These are phyloP conservation scores for Nemania bipapillata DNA, from an alignment of 2,329 filamentous ascomycete species.

Conservation along the genomic window DNA sequence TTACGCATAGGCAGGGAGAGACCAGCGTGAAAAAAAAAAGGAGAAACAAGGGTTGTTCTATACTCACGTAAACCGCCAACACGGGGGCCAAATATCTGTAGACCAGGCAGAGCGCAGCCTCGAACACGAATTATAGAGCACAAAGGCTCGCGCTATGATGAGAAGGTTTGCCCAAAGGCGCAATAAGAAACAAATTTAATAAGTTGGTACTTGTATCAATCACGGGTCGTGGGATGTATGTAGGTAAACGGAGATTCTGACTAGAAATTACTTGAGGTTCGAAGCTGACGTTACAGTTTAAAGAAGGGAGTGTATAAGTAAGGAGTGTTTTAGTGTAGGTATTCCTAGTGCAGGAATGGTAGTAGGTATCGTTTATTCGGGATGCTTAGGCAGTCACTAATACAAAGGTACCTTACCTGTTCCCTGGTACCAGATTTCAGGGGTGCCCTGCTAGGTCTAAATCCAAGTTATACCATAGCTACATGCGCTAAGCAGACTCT, in stretches of 20 bases:
- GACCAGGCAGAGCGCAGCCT: conserved; percentile 30
- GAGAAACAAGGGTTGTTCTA: not conserved
- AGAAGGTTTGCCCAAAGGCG: conserved; percentile 11
- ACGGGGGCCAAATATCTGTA: conserved; percentile 15
- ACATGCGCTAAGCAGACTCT: too few species aligned
- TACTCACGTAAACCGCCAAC: conserved; percentile 24
- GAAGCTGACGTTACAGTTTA: conserved; percentile 28
- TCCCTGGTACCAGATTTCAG: conserved; percentile 4
- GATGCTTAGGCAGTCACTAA: not conserved
- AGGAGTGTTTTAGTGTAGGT: too few species aligned
- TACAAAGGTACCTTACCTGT: not conserved
- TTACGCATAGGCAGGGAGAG: not conserved
- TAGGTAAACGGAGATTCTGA: not conserved
- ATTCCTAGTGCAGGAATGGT: not conserved
- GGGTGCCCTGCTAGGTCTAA: conserved; percentile 19
- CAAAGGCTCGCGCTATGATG: conserved; percentile 39
- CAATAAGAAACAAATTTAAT: not conserved
- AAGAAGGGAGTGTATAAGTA: not conserved
- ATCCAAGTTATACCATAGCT: too few species aligned
- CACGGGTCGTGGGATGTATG: not conserved
- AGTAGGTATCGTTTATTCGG: not conserved
- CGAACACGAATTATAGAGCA: conserved; percentile 42
- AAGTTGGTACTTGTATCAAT: conserved; percentile 1
- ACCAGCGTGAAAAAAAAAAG: not conserved
- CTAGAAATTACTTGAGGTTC: conserved; percentile 22